Conservation (phyloP, 202 grass and related monocot genomes). For the Schoenoplectus triqueter region DNA sequence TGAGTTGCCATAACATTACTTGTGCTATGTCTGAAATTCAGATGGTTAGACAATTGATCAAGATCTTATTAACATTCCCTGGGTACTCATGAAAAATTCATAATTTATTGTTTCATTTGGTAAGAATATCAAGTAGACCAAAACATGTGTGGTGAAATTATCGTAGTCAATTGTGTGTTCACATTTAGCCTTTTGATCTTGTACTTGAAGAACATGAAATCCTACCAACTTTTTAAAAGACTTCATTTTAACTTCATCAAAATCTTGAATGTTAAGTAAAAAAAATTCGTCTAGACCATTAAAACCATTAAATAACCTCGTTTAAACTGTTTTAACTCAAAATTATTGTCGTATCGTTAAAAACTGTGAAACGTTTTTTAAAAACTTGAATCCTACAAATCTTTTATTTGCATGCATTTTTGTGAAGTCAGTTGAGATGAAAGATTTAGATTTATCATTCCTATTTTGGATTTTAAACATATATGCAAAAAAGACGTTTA, state of each 20-base stretch:
- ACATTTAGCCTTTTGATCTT: not conserved
- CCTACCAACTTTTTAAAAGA: not conserved
- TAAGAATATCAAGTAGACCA: not conserved
- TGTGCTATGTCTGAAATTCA: slow-evolving; percentile 9
- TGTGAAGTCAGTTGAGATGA: not conserved
- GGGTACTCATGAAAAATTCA: not conserved
- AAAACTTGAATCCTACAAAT: not conserved
- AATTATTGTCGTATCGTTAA: no score
- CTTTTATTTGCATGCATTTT: not conserved
- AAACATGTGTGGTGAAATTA: not conserved
- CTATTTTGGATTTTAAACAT: not conserved
- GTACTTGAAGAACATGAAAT: not conserved
- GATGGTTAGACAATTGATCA: not conserved
- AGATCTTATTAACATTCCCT: not conserved
- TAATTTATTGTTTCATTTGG: slow-evolving; percentile 10
- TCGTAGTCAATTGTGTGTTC: not conserved
- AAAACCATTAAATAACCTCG: no score
- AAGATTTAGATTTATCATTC: not conserved
- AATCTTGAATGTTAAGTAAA: no score
- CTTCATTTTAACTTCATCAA: no score
- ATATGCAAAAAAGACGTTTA: not conserved
- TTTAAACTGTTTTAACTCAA: no score
- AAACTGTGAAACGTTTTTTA: no score
- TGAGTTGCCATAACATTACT: not conserved
- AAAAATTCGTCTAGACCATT: no score